A percentile compares a stretch with the other conserved stretches of the same genome.
These are phyloP conservation scores for Hortiboletus campestris DNA, from an alignment of 768 basidiomycete genomes.

Conservation along the genomic window DNA sequence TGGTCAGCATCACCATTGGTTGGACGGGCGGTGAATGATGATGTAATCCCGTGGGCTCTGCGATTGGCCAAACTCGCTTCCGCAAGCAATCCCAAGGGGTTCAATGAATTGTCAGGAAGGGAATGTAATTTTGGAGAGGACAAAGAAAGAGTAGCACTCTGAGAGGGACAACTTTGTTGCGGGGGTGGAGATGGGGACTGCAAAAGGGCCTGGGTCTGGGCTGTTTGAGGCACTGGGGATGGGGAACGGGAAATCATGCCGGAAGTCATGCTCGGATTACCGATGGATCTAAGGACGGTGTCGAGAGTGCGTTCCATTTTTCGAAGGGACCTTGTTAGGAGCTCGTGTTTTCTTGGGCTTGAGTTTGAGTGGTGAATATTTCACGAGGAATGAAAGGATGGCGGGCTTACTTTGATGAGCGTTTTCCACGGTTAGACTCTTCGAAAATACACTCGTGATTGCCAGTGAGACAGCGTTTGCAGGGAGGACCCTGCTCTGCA, in stretches of 20 bases:
- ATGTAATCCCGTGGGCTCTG: conserved; percentile 49
- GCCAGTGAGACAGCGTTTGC: conserved; percentile 78
- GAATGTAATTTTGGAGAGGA: conserved; percentile 86
- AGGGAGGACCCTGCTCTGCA: conserved; percentile 87
- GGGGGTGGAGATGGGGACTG: conserved; percentile 51
- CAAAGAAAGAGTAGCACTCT: conserved; percentile 24
- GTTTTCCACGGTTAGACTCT: conserved; percentile 93
- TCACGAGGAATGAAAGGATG: conserved; percentile 14
- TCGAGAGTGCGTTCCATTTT: conserved; percentile 95
- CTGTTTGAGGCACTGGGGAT: conserved; percentile 56
- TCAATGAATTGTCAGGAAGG: conserved; percentile 88
- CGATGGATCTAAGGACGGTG: conserved; percentile 85
- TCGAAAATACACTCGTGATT: conserved; percentile 95
- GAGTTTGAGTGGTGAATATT: conserved; percentile 29
- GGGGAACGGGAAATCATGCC: conserved; percentile 83
- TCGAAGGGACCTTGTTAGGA: conserved; percentile 73
- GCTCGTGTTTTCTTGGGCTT: conserved; percentile 73
- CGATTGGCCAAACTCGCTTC: conserved; percentile 84
- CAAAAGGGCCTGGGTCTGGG: conserved; percentile 56
- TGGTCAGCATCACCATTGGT: conserved; percentile 39
- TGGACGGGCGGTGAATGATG: conserved; percentile 40
- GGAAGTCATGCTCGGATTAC: conserved; percentile 74
- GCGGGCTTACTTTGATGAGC: conserved; percentile 67
- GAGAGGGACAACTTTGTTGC: conserved; percentile 32
- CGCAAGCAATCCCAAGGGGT: conserved; percentile 89